Percentiles rank a stretch among this genome's conserved stretches.
Evolutionary conservation across 371 early-diverging fungal genomes (phyloP).

Genomic region (Pancytospora philotis): DNA sequence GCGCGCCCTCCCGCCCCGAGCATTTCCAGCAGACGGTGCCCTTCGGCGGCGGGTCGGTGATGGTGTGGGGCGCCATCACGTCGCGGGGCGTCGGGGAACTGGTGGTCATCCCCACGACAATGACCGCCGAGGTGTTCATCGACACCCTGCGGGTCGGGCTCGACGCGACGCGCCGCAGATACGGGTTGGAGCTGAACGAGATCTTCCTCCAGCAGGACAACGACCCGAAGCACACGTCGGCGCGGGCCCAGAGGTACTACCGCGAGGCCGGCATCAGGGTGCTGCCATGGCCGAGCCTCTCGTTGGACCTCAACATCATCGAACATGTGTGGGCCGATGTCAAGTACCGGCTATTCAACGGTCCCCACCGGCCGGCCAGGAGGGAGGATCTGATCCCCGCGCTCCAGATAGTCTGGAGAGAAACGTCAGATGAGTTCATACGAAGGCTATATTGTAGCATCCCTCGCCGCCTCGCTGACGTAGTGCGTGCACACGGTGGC

Average conservation of each 20-base stretch:
- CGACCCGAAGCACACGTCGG: slow-evolving; percentile 19
- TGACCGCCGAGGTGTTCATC: background rate
- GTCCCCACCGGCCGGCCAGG: no score
- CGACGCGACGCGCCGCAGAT: background rate
- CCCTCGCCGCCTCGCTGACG: no score
- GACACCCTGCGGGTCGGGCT: background rate
- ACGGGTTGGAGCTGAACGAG: background rate
- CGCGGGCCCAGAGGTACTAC: background rate
- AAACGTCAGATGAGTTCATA: no score
- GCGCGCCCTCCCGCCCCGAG: background rate
- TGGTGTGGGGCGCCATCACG: slow-evolving; percentile 21
- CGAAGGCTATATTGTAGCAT: no score
- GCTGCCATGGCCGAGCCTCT: slow-evolving; percentile 16
- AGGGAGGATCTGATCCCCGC: no score
- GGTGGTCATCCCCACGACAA: background rate
- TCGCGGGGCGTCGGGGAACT: slow-evolving; percentile 10
- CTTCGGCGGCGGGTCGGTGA: slow-evolving; percentile 2
- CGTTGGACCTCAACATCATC: slow-evolving; percentile 27
- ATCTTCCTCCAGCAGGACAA: slow-evolving; percentile 31
- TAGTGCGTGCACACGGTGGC: no score
- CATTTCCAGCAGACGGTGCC: background rate
- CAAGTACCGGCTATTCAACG: no score
- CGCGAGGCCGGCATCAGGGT: slow-evolving; percentile 10
- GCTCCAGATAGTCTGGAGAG: no score
- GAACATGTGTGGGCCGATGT: slow-evolving; percentile 27